Conservation (phyloP, 2,329 filamentous ascomycete genomes). For the Hansfordia pulvinata region DNA sequence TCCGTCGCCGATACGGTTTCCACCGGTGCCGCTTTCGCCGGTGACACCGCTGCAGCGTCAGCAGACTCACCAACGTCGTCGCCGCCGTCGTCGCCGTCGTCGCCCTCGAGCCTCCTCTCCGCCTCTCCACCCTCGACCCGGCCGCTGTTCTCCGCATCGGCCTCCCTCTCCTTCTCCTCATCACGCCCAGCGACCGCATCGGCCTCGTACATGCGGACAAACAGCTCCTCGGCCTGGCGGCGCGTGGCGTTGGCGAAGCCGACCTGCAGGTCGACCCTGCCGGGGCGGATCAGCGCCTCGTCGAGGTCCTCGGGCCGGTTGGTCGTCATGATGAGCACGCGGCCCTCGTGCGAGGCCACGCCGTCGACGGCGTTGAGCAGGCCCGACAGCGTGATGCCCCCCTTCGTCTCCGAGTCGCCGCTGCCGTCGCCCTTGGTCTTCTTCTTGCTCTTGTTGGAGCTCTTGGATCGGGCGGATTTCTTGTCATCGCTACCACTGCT, state of each 20-base stretch:
- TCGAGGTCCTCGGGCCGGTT: slow-evolving; percentile 65
- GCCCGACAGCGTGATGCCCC: slow-evolving; percentile 60
- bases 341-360: slow-evolving; percentile 65
- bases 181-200: slow-evolving; percentile 15
- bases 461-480: too few species aligned
- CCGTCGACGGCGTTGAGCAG: slow-evolving; percentile 77
- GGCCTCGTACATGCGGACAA: slow-evolving; percentile 45
- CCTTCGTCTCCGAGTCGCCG: slow-evolving; percentile 20
- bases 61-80: too few species aligned
- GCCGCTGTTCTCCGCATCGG: slow-evolving; percentile 1
- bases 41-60: too few species aligned
- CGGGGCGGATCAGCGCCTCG: slow-evolving; percentile 59
- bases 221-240: slow-evolving; percentile 41
- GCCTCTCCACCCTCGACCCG: slow-evolving; percentile 3
- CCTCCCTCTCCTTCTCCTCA: neutral
- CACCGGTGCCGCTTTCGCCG: too few species aligned
- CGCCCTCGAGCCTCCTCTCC: too few species aligned
- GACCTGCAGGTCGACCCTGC: slow-evolving; percentile 58
- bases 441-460: too few species aligned
- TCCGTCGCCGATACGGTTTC: too few species aligned
- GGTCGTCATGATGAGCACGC: slow-evolving; percentile 71
- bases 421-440: slow-evolving; percentile 20
- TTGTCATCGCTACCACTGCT: too few species aligned
- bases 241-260: slow-evolving; percentile 44
- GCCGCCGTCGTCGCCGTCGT: too few species aligned